These are phyloP conservation scores for Stagonosporopsis chrysanthemi DNA, from an alignment of 2,329 filamentous ascomycete species.

Conservation along the genomic window DNA sequence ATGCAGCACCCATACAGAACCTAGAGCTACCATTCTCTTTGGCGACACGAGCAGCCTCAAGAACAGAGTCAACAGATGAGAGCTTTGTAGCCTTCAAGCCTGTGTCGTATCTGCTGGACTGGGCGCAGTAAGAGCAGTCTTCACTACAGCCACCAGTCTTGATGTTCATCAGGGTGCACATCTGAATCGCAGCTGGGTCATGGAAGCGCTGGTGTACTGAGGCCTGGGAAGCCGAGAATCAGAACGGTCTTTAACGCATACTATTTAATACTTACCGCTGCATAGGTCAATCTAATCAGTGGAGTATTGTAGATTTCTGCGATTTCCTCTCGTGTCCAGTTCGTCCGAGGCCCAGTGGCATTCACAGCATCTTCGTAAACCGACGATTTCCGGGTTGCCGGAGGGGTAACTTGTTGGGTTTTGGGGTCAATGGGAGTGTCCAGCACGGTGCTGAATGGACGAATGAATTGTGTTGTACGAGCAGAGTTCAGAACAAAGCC, in stretches of 20 bases:
- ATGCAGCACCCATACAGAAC: constrained; percentile 95
- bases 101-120: constrained; percentile 81
- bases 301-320: constrained; percentile 81
- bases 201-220: constrained; percentile 85
- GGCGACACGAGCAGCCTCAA: constrained; percentile 77
- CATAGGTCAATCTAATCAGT: constrained; percentile 78
- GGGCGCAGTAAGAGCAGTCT: constrained; percentile 92
- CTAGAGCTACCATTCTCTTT: constrained; percentile 85
- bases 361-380: constrained; percentile 61
- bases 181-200: constrained; percentile 81
- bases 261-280: constrained; percentile 62
- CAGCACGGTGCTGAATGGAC: constrained; percentile 45
- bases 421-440: constrained; percentile 38
- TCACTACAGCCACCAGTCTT: constrained; percentile 92
- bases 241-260: background rate
- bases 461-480: constrained; percentile 18
- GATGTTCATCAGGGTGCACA: constrained; percentile 96
- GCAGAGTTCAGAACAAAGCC: constrained; percentile 12
- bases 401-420: constrained; percentile 30
- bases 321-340: constrained; percentile 85
- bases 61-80: constrained; percentile 79
- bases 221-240: constrained; percentile 58
- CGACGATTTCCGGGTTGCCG: constrained; percentile 19
- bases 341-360: constrained; percentile 68
- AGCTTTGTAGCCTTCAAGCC: constrained; percentile 82